Conservation (phyloP, 306 rosid species). For the Hippophae tibetana region DNA sequence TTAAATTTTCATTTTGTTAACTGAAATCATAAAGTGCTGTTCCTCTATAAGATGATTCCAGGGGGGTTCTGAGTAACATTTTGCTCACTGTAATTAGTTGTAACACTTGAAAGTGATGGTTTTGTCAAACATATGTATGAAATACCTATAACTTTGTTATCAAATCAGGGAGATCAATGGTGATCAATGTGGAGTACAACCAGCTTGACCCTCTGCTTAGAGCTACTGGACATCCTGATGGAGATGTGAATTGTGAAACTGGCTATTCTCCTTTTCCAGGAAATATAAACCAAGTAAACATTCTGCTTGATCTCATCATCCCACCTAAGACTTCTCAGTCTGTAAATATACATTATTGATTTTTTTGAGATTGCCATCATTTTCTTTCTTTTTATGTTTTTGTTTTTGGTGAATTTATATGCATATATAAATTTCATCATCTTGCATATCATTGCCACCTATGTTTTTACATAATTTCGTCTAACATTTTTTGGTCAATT, state of each 20-base stretch:
- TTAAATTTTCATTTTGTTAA: background rate
- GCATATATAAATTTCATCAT: background rate
- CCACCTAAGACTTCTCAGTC: background rate
- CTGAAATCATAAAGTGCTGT: background rate
- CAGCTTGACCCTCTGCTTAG: slow-evolving; percentile 96
- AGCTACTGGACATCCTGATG: slow-evolving; percentile 85
- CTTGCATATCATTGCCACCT: background rate
- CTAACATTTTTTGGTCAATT: no score
- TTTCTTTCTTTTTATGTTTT: background rate
- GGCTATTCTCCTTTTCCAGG: slow-evolving; percentile 97
- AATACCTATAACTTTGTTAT: background rate
- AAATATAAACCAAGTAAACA: slow-evolving; percentile 86
- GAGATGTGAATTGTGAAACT: slow-evolving; percentile 75
- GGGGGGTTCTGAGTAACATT: background rate
- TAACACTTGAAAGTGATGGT: no score
- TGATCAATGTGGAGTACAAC: slow-evolving; percentile 96
- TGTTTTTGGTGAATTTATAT: background rate
- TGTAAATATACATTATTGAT: background rate
- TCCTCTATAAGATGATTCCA: background rate
- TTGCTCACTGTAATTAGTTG: background rate
- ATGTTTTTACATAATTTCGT: no score
- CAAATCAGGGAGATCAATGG: slow-evolving; percentile 78
- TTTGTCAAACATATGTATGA: no score
- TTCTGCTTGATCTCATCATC: slow-evolving; percentile 16
- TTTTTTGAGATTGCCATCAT: no score